A percentile compares a stretch with the other conserved stretches of the same genome.
These are phyloP conservation scores for Geosmithia putterillii DNA, from an alignment of 2,329 filamentous ascomycete genomes.

Conservation along the genomic window DNA sequence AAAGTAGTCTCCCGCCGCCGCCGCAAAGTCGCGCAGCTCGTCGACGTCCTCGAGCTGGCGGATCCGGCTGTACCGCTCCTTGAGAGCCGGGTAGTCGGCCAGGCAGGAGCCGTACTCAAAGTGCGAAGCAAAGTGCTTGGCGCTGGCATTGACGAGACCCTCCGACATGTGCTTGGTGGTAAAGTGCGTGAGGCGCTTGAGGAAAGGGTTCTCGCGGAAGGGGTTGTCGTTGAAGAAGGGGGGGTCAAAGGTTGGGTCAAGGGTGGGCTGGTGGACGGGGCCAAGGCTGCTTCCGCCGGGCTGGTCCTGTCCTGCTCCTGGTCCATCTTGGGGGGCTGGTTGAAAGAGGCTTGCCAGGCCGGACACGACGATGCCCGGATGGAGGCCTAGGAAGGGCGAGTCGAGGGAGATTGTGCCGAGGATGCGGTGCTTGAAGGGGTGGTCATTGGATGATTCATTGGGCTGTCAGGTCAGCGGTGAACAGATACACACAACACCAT, in stretches of 20 bases:
- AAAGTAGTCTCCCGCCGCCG: background rate
- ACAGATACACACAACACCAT: too few relatives aligned
- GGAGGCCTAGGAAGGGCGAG: slow-evolving; percentile 76
- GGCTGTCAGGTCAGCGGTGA: too few relatives aligned
- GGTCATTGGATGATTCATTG: slow-evolving; percentile 16
- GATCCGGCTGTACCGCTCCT: slow-evolving; percentile 55
- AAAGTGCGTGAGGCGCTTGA: slow-evolving; percentile 61
- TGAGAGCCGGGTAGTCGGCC: slow-evolving; percentile 61
- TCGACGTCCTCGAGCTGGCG: slow-evolving; percentile 61
- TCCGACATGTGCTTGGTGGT: slow-evolving; percentile 66
- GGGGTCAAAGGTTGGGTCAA: slow-evolving; percentile 61
- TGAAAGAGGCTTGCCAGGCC: slow-evolving; percentile 70
- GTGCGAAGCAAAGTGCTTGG: slow-evolving; percentile 65
- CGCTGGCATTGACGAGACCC: slow-evolving; percentile 56
- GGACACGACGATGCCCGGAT: slow-evolving; percentile 75
- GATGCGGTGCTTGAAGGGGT: slow-evolving; percentile 58
- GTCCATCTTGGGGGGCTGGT: slow-evolving; percentile 19
- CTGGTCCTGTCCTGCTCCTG: background rate
- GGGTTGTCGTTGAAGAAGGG: slow-evolving; percentile 63
- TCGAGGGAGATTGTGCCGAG: slow-evolving; percentile 75
- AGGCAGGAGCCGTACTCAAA: slow-evolving; percentile 74
- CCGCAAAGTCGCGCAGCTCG: slow-evolving; percentile 25
- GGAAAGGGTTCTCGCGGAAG: slow-evolving; percentile 56
- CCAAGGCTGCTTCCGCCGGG: background rate
- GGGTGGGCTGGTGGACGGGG: slow-evolving; percentile 5